Percentiles rank a stretch among this genome's conserved stretches.
Evolutionary conservation across 441 rosid species (phyloP).

Genomic region (Croton laevigatus): DNA sequence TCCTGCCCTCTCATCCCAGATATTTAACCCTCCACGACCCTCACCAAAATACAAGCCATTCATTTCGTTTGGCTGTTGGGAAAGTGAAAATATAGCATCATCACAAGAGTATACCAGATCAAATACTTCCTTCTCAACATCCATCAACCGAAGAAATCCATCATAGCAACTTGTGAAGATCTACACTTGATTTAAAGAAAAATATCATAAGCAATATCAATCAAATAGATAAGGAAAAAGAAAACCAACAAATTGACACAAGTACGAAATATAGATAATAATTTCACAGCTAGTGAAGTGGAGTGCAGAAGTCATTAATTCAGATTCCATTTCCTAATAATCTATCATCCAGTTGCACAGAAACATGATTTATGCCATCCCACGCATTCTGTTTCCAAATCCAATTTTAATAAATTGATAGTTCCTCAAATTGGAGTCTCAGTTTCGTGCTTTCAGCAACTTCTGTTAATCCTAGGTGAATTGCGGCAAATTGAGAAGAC

Average conservation of each 20-base stretch:
- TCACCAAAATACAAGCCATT: constrained; percentile 56
- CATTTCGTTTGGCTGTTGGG: constrained; percentile 48
- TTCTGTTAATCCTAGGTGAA: neutral
- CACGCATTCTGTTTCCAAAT: neutral
- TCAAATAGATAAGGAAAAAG: neutral
- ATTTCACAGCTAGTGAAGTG: neutral
- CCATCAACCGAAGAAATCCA: constrained; percentile 67
- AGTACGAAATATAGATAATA: neutral
- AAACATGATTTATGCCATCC: neutral
- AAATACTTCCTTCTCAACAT: constrained; percentile 66
- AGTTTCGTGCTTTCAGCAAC: too few species aligned
- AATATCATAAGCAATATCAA: neutral
- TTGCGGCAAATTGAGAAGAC: neutral
- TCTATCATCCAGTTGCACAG: neutral
- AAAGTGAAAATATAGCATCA: constrained; percentile 53
- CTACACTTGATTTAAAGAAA: constrained; percentile 36
- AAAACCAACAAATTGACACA: neutral
- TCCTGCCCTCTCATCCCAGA: constrained; percentile 64
- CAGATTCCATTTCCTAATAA: neutral
- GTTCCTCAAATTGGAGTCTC: neutral
- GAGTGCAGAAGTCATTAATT: neutral
- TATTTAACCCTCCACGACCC: constrained; percentile 50
- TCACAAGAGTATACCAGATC: constrained; percentile 52
- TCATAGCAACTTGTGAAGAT: constrained; percentile 61
- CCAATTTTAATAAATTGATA: neutral